phyloP scores from a whole-genome alignment of 2,329 filamentous ascomycete species.

The Mycosphaerella arachidis region DNA sequence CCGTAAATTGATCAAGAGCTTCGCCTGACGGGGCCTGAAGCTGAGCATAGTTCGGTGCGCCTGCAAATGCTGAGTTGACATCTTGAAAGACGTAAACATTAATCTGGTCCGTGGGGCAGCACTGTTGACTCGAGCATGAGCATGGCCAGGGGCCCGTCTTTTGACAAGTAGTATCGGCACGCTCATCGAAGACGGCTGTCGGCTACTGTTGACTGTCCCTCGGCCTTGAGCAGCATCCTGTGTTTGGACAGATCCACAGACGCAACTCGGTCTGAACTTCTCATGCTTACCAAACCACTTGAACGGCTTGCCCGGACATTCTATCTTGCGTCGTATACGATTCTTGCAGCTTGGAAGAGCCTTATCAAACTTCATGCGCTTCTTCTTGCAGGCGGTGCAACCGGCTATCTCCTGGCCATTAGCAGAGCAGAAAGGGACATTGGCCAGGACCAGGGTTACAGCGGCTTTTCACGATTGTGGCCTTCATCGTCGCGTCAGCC shows the following conservation, averaged over 20 bases:
- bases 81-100: neutral
- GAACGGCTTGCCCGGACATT: slow-evolving; percentile 10
- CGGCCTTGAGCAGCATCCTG: too few species aligned
- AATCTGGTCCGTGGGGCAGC: neutral
- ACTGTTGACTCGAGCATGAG: too few species aligned
- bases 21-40: too few species aligned
- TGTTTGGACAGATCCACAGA: too few species aligned
- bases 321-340: slow-evolving; percentile 6
- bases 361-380: slow-evolving; percentile 20
- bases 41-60: too few species aligned
- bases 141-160: too few species aligned
- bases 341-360: slow-evolving; percentile 6
- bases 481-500: neutral
- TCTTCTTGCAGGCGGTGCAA: slow-evolving; percentile 16
- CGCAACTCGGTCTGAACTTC: slow-evolving; percentile 1
- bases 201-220: too few species aligned
- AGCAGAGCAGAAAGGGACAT: neutral
- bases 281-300: slow-evolving; percentile 17
- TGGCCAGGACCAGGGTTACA: neutral
- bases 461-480: slow-evolving; percentile 11
- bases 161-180: too few species aligned
- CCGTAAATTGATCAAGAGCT: too few species aligned
- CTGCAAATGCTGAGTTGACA: too few species aligned
- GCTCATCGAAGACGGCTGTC: too few species aligned
- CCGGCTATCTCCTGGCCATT: slow-evolving; percentile 1